phyloP scores from a whole-genome alignment of 495 filamentous ascomycete genomes.

The Podospora comata region DNA sequence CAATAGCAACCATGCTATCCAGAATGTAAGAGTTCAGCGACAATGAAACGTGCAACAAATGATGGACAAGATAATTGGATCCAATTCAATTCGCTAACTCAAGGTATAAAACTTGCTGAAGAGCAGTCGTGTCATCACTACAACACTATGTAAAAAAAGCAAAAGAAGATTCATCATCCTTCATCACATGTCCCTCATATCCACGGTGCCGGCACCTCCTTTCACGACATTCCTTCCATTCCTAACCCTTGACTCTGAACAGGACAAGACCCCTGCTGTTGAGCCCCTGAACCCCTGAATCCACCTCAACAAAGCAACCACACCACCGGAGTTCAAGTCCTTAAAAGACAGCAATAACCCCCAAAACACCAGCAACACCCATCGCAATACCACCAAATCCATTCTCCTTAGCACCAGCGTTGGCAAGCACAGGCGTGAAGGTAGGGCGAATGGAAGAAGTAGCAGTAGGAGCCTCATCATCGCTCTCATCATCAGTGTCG shows the following conservation, averaged over 20 bases:
- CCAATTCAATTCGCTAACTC: neutral
- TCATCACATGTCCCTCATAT: neutral
- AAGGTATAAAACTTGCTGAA: constrained; percentile 5
- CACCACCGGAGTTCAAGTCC: neutral
- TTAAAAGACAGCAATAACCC: neutral
- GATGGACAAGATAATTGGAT: neutral
- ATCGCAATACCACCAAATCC: neutral
- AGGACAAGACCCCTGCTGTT: neutral
- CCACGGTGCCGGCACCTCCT: neutral
- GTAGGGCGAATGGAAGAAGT: neutral
- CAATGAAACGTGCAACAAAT: neutral
- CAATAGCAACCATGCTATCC: no score
- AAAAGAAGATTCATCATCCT: neutral
- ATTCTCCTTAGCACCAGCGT: constrained; percentile 7
- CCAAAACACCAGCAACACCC: neutral
- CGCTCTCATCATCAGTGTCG: neutral
- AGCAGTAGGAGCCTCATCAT: neutral
- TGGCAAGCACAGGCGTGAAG: neutral
- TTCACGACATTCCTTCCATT: neutral
- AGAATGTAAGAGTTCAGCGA: no score
- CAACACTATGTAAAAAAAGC: neutral
- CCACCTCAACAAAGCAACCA: neutral
- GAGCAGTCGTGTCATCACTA: neutral
- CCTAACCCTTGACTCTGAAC: neutral
- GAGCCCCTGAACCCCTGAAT: neutral